Evolutionary conservation across 2,329 filamentous ascomycete genomes (phyloP), one percentile per base, ranked within the genome.

Genomic region (Zymoseptoria ardabiliae): DNA sequence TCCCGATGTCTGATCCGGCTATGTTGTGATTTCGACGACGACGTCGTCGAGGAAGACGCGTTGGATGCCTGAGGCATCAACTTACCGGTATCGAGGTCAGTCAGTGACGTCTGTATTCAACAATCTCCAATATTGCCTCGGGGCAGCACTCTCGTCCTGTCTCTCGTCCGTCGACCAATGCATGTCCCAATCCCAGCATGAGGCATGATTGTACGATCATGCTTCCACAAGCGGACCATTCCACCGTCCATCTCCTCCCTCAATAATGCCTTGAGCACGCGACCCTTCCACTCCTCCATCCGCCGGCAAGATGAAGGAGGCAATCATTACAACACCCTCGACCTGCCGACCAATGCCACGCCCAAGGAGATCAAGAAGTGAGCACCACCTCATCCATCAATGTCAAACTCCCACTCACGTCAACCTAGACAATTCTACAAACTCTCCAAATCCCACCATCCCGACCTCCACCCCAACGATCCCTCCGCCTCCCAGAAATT

Each of bases 361-460:
- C 76, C 83, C 0, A 78, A 80, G 8, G 90, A 96, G 56, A 92
- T 97, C 62, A 97, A 97, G 75, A 93, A 89, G 87, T 91, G 72
- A 17, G 57, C 10, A n/a, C 35, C 35, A 2, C 93, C 49, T 85
- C 88, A n/a, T 76, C 83, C 0, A 78, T 80, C 7, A 90, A 96
- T 56, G 92, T 97, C 62, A 97, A 97, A 89, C 87, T 91, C 72
- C 19, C 54, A 22, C 51, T 58, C 19, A 58, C 49, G 20, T 28
- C 30, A 13, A 7, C 25, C 22, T 54, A 63, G 65, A 60, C 77
- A 84, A 72, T 99, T 97, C 83, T 97, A 97, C 81, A 76, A 82
- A 62, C 89, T 97, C 73, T 96, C 91, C 71, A 96, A 97, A 76
- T 78, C 82, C 57, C 88, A 96, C 81, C 94, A 99, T 75, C 94